Percentiles rank a stretch among this genome's conserved stretches.
Conservation (phyloP, 2,329 filamentous ascomycete genomes). For the Aspergillus latus region DNA sequence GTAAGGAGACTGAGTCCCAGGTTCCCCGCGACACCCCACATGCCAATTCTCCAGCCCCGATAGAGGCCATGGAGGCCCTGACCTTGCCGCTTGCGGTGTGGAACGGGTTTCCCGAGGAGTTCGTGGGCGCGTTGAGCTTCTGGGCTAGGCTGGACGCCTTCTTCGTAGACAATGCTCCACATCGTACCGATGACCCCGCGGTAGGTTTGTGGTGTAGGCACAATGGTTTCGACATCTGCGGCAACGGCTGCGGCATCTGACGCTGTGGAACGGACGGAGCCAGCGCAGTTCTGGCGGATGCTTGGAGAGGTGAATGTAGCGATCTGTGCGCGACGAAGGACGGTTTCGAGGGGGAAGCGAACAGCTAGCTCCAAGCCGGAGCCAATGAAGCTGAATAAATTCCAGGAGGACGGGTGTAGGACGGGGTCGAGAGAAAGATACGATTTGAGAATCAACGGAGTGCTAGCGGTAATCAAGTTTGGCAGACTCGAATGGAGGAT, state of each 20-base stretch:
- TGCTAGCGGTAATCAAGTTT: conserved; percentile 76
- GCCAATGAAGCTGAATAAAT: conserved; percentile 75
- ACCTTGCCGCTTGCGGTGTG: conserved; percentile 47
- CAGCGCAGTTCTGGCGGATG: conserved; percentile 36
- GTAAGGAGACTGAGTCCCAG: conserved; percentile 53
- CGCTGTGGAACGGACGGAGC: conserved; percentile 18
- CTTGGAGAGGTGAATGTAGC: conserved; percentile 63
- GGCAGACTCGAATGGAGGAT: conserved; percentile 82
- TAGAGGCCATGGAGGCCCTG: conserved; percentile 58
- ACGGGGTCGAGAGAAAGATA: conserved; percentile 80
- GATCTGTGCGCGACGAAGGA: conserved; percentile 84
- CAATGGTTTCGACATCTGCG: conserved; percentile 65
- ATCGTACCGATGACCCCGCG: conserved; percentile 87
- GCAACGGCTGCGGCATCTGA: conserved; percentile 15
- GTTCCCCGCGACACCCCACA: conserved; percentile 57
- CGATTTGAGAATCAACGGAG: conserved; percentile 81
- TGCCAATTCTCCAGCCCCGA: conserved; percentile 58
- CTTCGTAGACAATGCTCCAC: conserved; percentile 79
- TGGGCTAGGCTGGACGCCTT: conserved; percentile 59
- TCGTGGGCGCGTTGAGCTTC: conserved; percentile 45
- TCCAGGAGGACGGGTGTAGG: conserved; percentile 77
- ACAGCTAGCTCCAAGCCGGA: conserved; percentile 78
- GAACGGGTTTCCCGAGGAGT: conserved; percentile 40
- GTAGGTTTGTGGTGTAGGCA: conserved; percentile 74
- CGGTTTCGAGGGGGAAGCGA: conserved; percentile 87